Evolutionary conservation across 805 yeast species (phyloP).

Genomic region (Yamadazyma insecticola): DNA sequence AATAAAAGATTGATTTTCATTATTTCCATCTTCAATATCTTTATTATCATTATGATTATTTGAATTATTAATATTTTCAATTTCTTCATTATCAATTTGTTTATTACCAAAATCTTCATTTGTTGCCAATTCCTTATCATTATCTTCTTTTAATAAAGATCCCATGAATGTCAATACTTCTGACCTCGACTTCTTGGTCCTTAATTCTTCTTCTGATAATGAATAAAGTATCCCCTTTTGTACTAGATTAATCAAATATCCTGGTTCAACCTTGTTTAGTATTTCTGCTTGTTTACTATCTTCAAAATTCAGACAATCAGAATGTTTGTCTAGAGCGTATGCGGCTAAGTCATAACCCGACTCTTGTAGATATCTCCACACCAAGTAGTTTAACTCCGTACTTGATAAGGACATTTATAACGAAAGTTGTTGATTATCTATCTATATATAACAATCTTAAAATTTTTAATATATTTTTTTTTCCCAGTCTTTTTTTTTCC

Average conservation of each 20-base stretch:
- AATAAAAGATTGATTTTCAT: conserved; percentile 7
- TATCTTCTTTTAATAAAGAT: conserved; percentile 45
- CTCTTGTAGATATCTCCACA: conserved; percentile 92
- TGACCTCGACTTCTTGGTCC: conserved; percentile 11
- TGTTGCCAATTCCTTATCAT: conserved; percentile 8
- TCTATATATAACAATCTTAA: too few relatives aligned
- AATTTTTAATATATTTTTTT: too few relatives aligned
- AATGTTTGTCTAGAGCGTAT: conserved; percentile 72
- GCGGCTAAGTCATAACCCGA: conserved; percentile 74
- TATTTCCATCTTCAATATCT: conserved; percentile 2
- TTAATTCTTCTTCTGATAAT: conserved; percentile 59
- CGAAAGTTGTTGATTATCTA: too few relatives aligned
- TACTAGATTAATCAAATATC: conserved; percentile 73
- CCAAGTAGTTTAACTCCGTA: conserved; percentile 79
- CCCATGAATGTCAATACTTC: conserved; percentile 46
- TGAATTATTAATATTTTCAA: too few relatives aligned
- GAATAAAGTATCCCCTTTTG: conserved; percentile 82
- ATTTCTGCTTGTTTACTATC: conserved; percentile 36
- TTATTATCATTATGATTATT: not conserved
- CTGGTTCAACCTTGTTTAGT: conserved; percentile 56
- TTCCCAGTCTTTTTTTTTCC: too few relatives aligned
- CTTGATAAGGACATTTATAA: conserved; percentile 72
- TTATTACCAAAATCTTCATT: conserved; percentile 8
- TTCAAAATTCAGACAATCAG: conserved; percentile 56
- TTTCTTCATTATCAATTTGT: conserved; percentile 6